These are phyloP conservation scores for Schwanniomyces polymorphus DNA, from an alignment of 805 yeast genomes.

Conservation along the genomic window DNA sequence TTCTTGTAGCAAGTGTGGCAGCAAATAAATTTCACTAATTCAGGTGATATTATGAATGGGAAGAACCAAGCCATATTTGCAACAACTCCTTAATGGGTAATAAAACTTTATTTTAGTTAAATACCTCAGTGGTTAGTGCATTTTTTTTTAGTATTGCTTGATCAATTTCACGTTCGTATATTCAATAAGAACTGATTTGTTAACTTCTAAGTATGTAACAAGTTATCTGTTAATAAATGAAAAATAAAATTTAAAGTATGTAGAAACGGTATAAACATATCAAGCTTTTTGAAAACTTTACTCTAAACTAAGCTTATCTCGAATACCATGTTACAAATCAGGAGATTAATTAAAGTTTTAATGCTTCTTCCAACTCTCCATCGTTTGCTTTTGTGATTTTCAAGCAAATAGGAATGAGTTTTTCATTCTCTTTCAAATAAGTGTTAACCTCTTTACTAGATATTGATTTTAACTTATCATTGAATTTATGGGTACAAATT, in stretches of 20 bases:
- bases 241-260: not conserved
- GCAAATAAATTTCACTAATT: not conserved
- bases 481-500: constrained; percentile 19
- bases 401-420: constrained; percentile 20
- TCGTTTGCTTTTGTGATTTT: constrained; percentile 11
- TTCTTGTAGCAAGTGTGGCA: constrained; percentile 1
- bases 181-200: too few species aligned
- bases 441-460: constrained; percentile 17
- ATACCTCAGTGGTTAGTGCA: not conserved
- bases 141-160: too few species aligned
- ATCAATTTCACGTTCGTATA: too few species aligned
- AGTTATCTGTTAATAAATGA: not conserved
- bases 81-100: too few species aligned
- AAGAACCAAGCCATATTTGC: not conserved
- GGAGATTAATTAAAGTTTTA: not conserved
- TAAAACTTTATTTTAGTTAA: too few species aligned
- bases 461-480: constrained; percentile 17
- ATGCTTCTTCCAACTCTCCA: not conserved
- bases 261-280: not conserved
- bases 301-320: not conserved
- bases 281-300: too few species aligned
- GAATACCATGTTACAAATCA: too few species aligned
- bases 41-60: not conserved
- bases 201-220: not conserved
- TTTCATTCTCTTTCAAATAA: constrained; percentile 21